phyloP scores from a whole-genome alignment of 2,329 filamentous ascomycete genomes.

The Ophiosphaerella korrae region DNA sequence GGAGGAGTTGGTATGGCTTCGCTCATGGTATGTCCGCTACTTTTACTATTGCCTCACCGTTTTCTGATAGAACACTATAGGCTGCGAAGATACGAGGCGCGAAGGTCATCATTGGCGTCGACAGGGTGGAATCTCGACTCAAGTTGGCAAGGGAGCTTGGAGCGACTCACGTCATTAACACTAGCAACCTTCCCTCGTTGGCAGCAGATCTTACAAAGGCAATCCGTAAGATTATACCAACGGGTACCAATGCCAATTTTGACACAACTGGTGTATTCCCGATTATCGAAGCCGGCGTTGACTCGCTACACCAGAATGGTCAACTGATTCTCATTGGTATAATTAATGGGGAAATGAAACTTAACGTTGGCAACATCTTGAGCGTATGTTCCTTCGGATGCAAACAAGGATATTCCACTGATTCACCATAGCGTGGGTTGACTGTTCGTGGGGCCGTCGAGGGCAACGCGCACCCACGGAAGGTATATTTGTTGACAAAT shows the following conservation, averaged over 20 bases:
- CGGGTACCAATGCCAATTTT: conserved; percentile 54
- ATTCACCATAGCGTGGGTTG: conserved; percentile 45
- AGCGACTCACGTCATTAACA: conserved; percentile 48
- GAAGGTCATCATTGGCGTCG: conserved; percentile 47
- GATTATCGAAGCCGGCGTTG: conserved; percentile 51
- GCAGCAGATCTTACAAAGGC: conserved; percentile 38
- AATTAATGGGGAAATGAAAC: conserved; percentile 50
- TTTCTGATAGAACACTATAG: conserved; percentile 15
- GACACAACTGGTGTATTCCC: conserved; percentile 57
- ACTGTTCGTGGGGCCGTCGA: conserved; percentile 57
- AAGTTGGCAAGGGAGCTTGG: conserved; percentile 46
- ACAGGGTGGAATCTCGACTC: conserved; percentile 40
- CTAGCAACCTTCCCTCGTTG: conserved; percentile 20
- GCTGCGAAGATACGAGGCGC: conserved; percentile 52
- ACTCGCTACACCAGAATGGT: conserved; percentile 52
- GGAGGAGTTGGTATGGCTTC: conserved; percentile 56
- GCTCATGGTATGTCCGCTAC: conserved; percentile 44
- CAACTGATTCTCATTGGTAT: conserved; percentile 59
- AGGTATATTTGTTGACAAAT: conserved; percentile 7
- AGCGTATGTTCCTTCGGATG: conserved; percentile 17
- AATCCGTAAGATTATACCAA: conserved; percentile 40
- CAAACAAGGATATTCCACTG: background rate
- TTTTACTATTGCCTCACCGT: background rate
- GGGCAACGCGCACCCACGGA: conserved; percentile 50
- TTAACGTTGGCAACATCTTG: conserved; percentile 56